Evolutionary conservation across 2,329 filamentous ascomycete genomes (phyloP).

Genomic region (Sporothrix globosa): DNA sequence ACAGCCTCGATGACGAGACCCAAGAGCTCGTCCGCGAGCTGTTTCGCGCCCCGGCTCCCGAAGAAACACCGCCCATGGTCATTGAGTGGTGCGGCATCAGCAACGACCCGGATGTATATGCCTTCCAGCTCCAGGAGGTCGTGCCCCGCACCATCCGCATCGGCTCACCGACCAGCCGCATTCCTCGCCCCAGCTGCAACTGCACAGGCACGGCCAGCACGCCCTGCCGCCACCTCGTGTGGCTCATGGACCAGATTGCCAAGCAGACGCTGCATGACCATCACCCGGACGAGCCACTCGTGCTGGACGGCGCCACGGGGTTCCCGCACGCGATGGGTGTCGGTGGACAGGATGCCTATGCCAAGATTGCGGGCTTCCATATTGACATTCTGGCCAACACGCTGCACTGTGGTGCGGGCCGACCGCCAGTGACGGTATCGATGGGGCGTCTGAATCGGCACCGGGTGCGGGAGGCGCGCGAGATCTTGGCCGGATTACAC

Average conservation of each 20-base stretch:
- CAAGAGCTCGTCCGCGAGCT: constrained; percentile 47
- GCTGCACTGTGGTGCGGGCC: constrained; percentile 53
- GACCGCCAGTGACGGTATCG: constrained; percentile 36
- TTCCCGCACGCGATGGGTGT: constrained; percentile 37
- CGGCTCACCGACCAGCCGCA: constrained; percentile 47
- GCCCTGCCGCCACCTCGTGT: constrained; percentile 57
- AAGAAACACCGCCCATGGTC: constrained; percentile 53
- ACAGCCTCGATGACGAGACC: constrained; percentile 40
- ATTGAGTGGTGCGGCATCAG: constrained; percentile 53
- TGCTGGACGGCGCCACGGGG: constrained; percentile 45
- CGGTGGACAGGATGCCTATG: constrained; percentile 42
- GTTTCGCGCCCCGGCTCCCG: constrained; percentile 42
- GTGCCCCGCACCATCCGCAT: constrained; percentile 58
- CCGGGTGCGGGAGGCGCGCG: constrained; percentile 54
- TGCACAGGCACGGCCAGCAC: constrained; percentile 43
- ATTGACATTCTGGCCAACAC: constrained; percentile 56
- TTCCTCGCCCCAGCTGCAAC: constrained; percentile 52
- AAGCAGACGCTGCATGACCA: constrained; percentile 53
- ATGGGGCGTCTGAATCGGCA: constrained; percentile 40
- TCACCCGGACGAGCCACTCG: constrained; percentile 42
- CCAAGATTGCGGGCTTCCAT: constrained; percentile 54
- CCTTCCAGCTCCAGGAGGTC: constrained; percentile 60
- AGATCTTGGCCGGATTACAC: constrained; percentile 49
- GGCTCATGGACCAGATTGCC: constrained; percentile 58
- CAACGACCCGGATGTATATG: constrained; percentile 51